Evolutionary conservation across 345 rosid genomes (phyloP), one percentile per base, ranked within the genome.

Genomic region (Cardamine resedifolia): DNA sequence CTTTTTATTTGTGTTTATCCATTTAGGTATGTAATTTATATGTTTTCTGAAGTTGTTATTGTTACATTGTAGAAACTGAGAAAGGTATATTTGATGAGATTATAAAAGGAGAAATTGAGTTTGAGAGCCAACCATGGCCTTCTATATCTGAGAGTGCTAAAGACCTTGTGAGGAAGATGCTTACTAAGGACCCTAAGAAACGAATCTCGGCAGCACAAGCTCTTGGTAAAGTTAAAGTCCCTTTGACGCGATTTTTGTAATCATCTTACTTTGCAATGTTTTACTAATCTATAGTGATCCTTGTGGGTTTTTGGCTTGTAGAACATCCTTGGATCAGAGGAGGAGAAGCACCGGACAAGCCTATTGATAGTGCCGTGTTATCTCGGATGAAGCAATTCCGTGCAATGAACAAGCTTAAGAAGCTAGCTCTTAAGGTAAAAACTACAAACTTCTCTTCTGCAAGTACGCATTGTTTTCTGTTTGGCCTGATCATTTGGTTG

Each of bases 301-400:
- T 38, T 60, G 64, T 59, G 48, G 0, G 4, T 23, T 2, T 73
- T 81, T 34, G 11, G 11, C 3, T 28, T 63, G 1, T 23, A 73
- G 71, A 73, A 48, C 77, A 73, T 66, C 77, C 72, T 8, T 34
- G 55, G 50, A 73, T 86, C 34, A 83, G 50, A 74, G 93, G 88
- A 3, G 92, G 89, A 58, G 87, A 87, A 63, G 96, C 98, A 27
- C 83, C 91, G 2, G 96, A 93, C 76, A 88, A 86, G 74, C 92
- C 92, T 23, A 86, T 93, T 47, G 90, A 83, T 68, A 88, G 78
- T 70, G 98, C 95, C 12, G 98, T 91, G 66, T 88, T 93, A n/a
- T 84, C 95, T 28, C 80, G 97, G 70, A 81, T 93, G 98, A 93
- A 89, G 81, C 96, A 93, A 78, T 90, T 93, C 79, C 86, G 94